These are phyloP conservation scores for Sphaerulina vaccinii DNA, from an alignment of 2,329 filamentous ascomycete species.

Conservation along the genomic window DNA sequence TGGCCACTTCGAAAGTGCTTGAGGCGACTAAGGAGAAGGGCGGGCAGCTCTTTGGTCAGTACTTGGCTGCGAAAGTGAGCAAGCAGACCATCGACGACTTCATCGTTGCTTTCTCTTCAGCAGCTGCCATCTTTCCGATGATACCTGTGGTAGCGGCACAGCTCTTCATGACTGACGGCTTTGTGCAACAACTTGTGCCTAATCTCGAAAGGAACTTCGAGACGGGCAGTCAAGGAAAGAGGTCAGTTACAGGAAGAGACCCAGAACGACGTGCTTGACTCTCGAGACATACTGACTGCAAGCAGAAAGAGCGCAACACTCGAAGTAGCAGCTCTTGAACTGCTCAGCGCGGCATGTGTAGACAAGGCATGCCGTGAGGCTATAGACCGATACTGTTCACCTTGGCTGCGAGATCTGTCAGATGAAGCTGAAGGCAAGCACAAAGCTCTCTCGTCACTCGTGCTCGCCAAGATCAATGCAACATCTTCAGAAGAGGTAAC, in stretches of 20 bases:
- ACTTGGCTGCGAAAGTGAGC: slow-evolving; percentile 70
- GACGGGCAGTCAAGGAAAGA: slow-evolving; percentile 34
- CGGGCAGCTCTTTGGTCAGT: slow-evolving; percentile 61
- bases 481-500: slow-evolving; percentile 31
- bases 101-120: slow-evolving; percentile 90
- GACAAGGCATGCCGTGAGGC: slow-evolving; percentile 78
- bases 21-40: slow-evolving; percentile 72
- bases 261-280: background rate
- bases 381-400: slow-evolving; percentile 77
- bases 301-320: slow-evolving; percentile 80
- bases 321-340: slow-evolving; percentile 80
- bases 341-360: slow-evolving; percentile 89
- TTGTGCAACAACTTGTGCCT: slow-evolving; percentile 69
- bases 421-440: slow-evolving; percentile 39
- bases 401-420: slow-evolving; percentile 84
- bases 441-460: slow-evolving; percentile 46
- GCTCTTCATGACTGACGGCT: slow-evolving; percentile 85
- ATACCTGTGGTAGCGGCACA: slow-evolving; percentile 71
- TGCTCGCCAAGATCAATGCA: slow-evolving; percentile 55
- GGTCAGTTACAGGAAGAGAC: slow-evolving; percentile 24
- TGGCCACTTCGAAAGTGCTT: slow-evolving; percentile 80
- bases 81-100: slow-evolving; percentile 82
- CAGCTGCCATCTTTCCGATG: slow-evolving; percentile 82
- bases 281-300: slow-evolving; percentile 16
- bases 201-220: slow-evolving; percentile 54